Base-by-base conservation (phyloP, 139 green algal species). In the Pycnococcus provasolii region DNA sequence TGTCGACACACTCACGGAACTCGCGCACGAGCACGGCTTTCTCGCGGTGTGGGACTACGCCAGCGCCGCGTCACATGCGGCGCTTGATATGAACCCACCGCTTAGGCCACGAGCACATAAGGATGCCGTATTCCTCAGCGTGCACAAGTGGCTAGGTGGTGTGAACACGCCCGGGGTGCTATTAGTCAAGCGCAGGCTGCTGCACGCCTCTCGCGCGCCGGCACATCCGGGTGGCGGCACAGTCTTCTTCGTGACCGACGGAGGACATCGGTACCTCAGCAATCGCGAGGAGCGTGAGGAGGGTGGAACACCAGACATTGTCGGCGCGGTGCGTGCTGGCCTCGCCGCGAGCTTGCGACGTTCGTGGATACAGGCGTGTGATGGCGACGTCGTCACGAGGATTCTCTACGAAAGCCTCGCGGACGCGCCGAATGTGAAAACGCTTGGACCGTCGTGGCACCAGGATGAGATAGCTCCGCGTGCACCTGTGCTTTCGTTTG, bases 31-130 rank as follows among this genome's bases (percentile, higher is more conserved):
- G 26, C 44, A 47, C 15, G 77, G 72, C 3, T 68, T 68, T 51
- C 65, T 79, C 3, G 65, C 77, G 6, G 65, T 76, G 15, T 83
- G 65, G 65, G 73, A 79, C 52, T 83, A 77, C 66, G 70, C 77
- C 42, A 45, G 68, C 11, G 68, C 73, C 42, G 77, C 54, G 37
- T 51, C 72, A 4, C 77, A 74, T 45, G 44, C 53, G 6, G 40
- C 45, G 44, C 8, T 75, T 4, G 67, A 74, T 48, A 74, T 74
- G 67, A 73, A 73, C 58, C 67, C 67, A 2, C n/a, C 26, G 4
- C n/a, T 60, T 2, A 73, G 66, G 45, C 67, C 67, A 5, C 59
- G 50, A 15, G 67, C 66, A 11, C 66, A 73, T 57, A 73, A 73
- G n/a, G 76, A 82, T 42, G 72, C 72, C 39, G 58, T 73, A 42